These are phyloP conservation scores for Paradendryphiella salina DNA, from an alignment of 2,329 filamentous ascomycete species.

Conservation along the genomic window DNA sequence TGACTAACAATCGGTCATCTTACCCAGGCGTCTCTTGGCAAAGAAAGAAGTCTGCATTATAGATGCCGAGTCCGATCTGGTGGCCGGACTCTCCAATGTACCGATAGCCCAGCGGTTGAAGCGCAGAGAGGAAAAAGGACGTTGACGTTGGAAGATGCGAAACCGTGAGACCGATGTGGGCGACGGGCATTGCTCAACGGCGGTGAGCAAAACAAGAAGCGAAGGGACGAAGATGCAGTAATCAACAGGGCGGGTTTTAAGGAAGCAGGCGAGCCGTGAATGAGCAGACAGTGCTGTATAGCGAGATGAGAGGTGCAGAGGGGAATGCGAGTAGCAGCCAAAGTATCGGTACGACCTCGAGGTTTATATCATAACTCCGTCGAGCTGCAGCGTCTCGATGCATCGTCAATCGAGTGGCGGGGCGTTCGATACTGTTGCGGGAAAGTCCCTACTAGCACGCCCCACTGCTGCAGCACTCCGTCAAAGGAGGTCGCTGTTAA, in stretches of 20 bases:
- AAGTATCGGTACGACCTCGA: slow-evolving; percentile 27
- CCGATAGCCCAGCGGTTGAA: slow-evolving; percentile 76
- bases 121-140: slow-evolving; percentile 79
- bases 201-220: slow-evolving; percentile 18
- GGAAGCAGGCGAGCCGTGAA: slow-evolving; percentile 13
- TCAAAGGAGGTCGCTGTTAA: slow-evolving; percentile 44
- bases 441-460: slow-evolving; percentile 38
- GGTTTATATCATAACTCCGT: slow-evolving; percentile 41
- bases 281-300: slow-evolving; percentile 18
- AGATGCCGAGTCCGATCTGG: slow-evolving; percentile 64
- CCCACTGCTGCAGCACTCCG: slow-evolving; percentile 42
- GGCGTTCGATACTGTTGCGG: slow-evolving; percentile 40
- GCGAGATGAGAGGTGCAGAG: neutral
- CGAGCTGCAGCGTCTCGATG: slow-evolving; percentile 29
- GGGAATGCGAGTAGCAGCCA: neutral
- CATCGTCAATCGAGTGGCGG: slow-evolving; percentile 31
- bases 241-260: slow-evolving; percentile 6
- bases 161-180: slow-evolving; percentile 68
- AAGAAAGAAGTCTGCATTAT: slow-evolving; percentile 66
- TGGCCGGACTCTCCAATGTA: slow-evolving; percentile 67
- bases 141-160: slow-evolving; percentile 76
- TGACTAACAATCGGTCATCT: slow-evolving; percentile 28
- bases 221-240: slow-evolving; percentile 20
- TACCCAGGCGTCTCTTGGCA: slow-evolving; percentile 64
- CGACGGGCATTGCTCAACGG: slow-evolving; percentile 58